A percentile compares a stretch with the other conserved stretches of the same genome.
Conservation (phyloP, 371 early-diverging fungal genomes). For the Gilbertella persicaria region DNA sequence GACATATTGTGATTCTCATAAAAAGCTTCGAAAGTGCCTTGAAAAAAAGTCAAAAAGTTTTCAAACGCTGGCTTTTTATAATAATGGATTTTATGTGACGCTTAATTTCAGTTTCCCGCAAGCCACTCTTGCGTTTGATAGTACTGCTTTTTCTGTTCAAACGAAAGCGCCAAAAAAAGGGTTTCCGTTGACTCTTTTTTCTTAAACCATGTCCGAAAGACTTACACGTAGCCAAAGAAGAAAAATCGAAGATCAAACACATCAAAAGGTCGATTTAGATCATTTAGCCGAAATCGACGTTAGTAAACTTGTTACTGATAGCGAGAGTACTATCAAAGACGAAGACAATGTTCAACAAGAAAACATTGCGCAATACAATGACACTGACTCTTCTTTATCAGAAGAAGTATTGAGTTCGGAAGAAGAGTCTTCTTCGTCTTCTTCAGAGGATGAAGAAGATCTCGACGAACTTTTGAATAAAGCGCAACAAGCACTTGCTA, state of each 20-base stretch:
- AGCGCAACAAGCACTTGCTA: constrained; percentile 45
- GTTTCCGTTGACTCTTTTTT: neutral
- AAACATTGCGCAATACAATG: constrained; percentile 6
- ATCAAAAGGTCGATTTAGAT: constrained; percentile 19
- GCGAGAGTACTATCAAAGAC: neutral
- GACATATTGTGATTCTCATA: constrained; percentile 29
- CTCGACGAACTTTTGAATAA: constrained; percentile 49
- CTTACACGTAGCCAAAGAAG: constrained; percentile 23
- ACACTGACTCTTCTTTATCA: constrained; percentile 1
- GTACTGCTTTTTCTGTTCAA: too few species aligned
- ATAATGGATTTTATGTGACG: neutral
- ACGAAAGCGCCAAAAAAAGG: too few species aligned
- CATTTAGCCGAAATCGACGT: constrained; percentile 5
- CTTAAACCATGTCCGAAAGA: constrained; percentile 17
- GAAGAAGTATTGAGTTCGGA: neutral
- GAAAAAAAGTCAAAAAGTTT: constrained; percentile 12
- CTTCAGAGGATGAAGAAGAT: constrained; percentile 30
- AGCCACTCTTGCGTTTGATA: neutral
- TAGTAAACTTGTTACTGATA: neutral
- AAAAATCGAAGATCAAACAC: constrained; percentile 16
- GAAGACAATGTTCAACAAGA: constrained; percentile 4
- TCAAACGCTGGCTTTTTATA: neutral
- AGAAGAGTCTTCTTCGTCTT: constrained; percentile 6
- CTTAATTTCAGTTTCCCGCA: neutral
- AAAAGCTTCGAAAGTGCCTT: constrained; percentile 40